These are phyloP conservation scores for Gonapodya prolifera DNA, from an alignment of 192 early-diverging fungal genomes.

Conservation along the genomic window DNA sequence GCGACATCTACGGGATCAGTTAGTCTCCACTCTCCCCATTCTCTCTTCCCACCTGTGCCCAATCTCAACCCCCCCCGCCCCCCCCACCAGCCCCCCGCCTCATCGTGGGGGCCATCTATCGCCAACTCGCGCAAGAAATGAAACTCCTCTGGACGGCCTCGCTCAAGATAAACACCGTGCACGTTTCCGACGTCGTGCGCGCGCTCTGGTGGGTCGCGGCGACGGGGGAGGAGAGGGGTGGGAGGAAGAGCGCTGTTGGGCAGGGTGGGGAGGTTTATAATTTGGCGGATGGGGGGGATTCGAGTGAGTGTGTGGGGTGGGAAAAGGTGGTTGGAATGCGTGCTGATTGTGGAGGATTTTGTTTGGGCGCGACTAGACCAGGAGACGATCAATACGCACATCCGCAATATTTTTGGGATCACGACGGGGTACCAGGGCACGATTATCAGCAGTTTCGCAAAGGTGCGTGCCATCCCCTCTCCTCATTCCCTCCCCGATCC, in stretches of 20 bases:
- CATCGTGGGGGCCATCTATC: constrained; percentile 83
- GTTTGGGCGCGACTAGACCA: constrained; percentile 42
- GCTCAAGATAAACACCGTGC: constrained; percentile 87
- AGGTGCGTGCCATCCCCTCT: constrained; percentile 28
- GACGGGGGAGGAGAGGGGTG: constrained; percentile 28
- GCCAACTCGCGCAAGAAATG: constrained; percentile 73
- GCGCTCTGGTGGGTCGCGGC: constrained; percentile 45
- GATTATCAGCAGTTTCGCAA: constrained; percentile 62
- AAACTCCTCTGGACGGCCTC: constrained; percentile 87
- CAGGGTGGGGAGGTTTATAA: constrained; percentile 54
- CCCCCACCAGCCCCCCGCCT: constrained; percentile 64
- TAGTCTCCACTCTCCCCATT: constrained; percentile 15
- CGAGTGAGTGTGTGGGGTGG: constrained; percentile 42
- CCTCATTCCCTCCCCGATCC: constrained; percentile 4
- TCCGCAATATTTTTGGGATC: constrained; percentile 63
- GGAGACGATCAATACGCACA: constrained; percentile 57
- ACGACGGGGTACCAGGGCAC: constrained; percentile 74
- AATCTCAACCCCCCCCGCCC: not conserved
- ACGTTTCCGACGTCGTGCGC: constrained; percentile 68
- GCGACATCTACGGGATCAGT: constrained; percentile 68
- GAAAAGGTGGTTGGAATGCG: too few relatives aligned
- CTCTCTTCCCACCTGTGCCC: constrained; percentile 5
- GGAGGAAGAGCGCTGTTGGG: constrained; percentile 23
- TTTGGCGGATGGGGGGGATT: constrained; percentile 72
- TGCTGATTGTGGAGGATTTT: too few relatives aligned